Conservation (phyloP, 257 asterid species). For the Salvia miltiorrhiza region DNA sequence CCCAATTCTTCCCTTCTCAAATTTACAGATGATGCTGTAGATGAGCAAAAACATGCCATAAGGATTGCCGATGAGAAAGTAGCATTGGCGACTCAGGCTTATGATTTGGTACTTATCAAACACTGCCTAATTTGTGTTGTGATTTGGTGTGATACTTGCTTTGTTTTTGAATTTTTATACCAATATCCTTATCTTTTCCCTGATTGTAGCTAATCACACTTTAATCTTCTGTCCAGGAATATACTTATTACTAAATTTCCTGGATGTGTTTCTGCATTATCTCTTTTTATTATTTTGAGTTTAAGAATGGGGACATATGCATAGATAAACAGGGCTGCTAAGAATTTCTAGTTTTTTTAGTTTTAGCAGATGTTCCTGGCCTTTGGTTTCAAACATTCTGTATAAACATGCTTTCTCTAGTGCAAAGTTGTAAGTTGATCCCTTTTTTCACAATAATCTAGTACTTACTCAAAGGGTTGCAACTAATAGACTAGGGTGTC, state of each 20-base stretch:
- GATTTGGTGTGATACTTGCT: not conserved
- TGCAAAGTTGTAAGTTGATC: too few species aligned
- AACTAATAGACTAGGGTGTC: not conserved
- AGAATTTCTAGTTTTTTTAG: not conserved
- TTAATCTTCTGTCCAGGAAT: not conserved
- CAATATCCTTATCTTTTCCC: not conserved
- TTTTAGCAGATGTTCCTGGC: not conserved
- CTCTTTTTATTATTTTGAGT: not conserved
- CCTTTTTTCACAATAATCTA: not conserved
- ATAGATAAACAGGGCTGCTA: not conserved
- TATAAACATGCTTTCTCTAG: too few species aligned
- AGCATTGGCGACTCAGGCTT: slow-evolving; percentile 80
- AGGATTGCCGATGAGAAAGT: slow-evolving; percentile 98
- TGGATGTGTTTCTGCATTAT: not conserved
- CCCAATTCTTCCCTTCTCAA: slow-evolving; percentile 75
- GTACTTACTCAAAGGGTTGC: not conserved
- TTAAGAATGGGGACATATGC: not conserved
- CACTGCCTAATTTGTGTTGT: not conserved
- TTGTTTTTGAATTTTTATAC: slow-evolving; percentile 3
- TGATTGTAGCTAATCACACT: not conserved
- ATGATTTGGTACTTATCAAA: slow-evolving; percentile 70
- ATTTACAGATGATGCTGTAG: slow-evolving; percentile 84
- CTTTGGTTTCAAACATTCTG: too few species aligned
- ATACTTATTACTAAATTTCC: not conserved
- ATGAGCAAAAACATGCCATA: slow-evolving; percentile 95